phyloP scores from a whole-genome alignment of 1,139 yeast species.

The Candida sojae region DNA sequence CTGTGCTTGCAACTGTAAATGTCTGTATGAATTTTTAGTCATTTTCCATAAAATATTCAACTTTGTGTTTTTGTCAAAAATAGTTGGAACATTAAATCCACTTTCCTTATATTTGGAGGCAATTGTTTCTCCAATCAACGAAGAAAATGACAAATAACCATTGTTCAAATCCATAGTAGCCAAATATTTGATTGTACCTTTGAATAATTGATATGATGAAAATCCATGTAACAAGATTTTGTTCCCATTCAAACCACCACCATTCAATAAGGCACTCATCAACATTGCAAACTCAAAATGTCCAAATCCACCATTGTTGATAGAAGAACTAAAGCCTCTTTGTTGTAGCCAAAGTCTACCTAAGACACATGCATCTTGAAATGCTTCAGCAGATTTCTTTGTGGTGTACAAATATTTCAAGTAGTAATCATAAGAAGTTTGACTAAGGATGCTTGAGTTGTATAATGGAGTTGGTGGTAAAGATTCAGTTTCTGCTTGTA shows the following conservation, averaged over 20 bases:
- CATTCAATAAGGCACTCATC: slow-evolving; percentile 78
- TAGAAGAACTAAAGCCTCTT: slow-evolving; percentile 70
- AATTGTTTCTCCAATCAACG: slow-evolving; percentile 51
- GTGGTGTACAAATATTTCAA: slow-evolving; percentile 74
- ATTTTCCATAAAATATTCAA: slow-evolving; percentile 82
- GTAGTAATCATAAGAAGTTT: slow-evolving; percentile 67
- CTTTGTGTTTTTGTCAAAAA: slow-evolving; percentile 73
- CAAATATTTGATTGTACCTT: slow-evolving; percentile 78
- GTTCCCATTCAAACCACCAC: slow-evolving; percentile 80
- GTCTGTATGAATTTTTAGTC: slow-evolving; percentile 65
- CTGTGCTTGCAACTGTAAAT: slow-evolving; percentile 64
- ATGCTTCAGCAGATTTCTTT: slow-evolving; percentile 77
- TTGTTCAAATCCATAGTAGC: slow-evolving; percentile 72
- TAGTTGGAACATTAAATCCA: slow-evolving; percentile 70
- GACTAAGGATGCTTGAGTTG: slow-evolving; percentile 76
- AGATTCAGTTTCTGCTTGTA: slow-evolving; percentile 50
- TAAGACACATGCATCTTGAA: slow-evolving; percentile 82
- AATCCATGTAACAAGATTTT: slow-evolving; percentile 81
- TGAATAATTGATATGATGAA: slow-evolving; percentile 89
- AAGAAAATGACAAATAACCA: slow-evolving; percentile 70
- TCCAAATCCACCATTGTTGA: slow-evolving; percentile 82
- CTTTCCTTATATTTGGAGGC: slow-evolving; percentile 55
- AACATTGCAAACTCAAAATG: slow-evolving; percentile 84
- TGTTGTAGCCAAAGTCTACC: slow-evolving; percentile 91
- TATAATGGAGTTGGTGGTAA: slow-evolving; percentile 82